These are phyloP conservation scores for Thecaphora frezii DNA, from an alignment of 1,284 basidiomycete genomes.

Conservation along the genomic window DNA sequence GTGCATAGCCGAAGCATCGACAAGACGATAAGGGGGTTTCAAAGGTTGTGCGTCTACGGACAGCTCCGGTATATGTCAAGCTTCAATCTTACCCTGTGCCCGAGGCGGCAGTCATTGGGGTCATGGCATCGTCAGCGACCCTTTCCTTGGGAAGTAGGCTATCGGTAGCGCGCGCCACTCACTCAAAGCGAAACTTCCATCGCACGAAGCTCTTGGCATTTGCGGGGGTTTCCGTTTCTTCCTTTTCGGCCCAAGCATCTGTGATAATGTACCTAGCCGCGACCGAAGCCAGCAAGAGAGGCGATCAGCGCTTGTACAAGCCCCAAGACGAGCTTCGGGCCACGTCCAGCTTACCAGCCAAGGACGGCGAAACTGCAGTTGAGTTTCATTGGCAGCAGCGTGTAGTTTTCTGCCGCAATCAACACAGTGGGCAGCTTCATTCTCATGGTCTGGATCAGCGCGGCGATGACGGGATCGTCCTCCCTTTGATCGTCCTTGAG, in stretches of 20 bases:
- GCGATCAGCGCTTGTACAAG: too few species aligned
- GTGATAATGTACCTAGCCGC: conserved; percentile 33
- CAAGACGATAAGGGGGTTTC: too few species aligned
- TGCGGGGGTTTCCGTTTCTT: neutral
- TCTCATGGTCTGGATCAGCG: conserved; percentile 22
- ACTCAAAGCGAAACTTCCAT: conserved; percentile 44
- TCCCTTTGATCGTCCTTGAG: conserved; percentile 30
- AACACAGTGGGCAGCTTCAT: conserved; percentile 27
- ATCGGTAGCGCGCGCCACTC: too few species aligned
- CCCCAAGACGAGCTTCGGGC: neutral
- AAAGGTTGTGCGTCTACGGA: too few species aligned
- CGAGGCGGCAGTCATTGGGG: too few species aligned
- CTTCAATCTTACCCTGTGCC: too few species aligned
- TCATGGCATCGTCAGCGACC: too few species aligned
- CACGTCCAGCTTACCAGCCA: conserved; percentile 19
- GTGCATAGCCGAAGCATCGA: too few species aligned
- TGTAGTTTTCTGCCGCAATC: conserved; percentile 28
- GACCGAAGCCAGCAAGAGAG: too few species aligned
- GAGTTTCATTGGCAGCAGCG: conserved; percentile 25
- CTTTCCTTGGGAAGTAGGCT: too few species aligned
- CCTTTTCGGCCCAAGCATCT: conserved; percentile 34
- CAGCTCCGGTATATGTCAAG: too few species aligned
- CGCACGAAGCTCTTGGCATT: conserved; percentile 13
- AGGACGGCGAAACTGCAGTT: conserved; percentile 36
- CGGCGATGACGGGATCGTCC: conserved; percentile 19